Evolutionary conservation across 345 rosid genomes (phyloP).

Genomic region (Boechera retrofracta): DNA sequence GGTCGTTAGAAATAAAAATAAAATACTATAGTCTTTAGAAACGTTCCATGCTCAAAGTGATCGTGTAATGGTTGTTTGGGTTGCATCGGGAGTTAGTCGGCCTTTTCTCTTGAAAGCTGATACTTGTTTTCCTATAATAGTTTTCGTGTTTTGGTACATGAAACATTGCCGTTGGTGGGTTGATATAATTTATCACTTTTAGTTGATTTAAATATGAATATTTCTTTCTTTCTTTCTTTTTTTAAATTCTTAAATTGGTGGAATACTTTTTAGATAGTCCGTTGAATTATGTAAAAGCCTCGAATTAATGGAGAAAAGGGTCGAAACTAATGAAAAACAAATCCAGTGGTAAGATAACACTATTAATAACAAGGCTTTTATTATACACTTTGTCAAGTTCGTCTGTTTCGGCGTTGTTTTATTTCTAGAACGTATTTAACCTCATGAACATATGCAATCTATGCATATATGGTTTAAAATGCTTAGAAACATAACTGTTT

Average conservation of each 20-base stretch:
- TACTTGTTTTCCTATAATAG: not conserved
- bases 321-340: not conserved
- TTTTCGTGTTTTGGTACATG: not conserved
- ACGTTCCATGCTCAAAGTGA: not conserved
- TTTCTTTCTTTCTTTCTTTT: too few species aligned
- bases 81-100: not conserved
- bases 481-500: not conserved
- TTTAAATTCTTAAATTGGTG: not conserved
- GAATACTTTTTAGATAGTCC: not conserved
- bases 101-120: not conserved
- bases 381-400: not conserved
- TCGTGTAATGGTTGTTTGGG: not conserved
- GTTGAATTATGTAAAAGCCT: not conserved
- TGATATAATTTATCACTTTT: too few species aligned
- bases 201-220: not conserved
- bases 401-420: not conserved
- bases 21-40: not conserved
- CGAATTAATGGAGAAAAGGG: not conserved
- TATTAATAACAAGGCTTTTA: not conserved
- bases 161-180: not conserved
- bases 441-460: not conserved
- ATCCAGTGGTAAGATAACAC: not conserved
- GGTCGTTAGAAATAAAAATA: not conserved
- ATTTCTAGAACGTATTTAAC: too few species aligned
- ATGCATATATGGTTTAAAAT: too few species aligned